Conservation (phyloP, 148 eudicot species). For the Amaranthus cruentus region DNA sequence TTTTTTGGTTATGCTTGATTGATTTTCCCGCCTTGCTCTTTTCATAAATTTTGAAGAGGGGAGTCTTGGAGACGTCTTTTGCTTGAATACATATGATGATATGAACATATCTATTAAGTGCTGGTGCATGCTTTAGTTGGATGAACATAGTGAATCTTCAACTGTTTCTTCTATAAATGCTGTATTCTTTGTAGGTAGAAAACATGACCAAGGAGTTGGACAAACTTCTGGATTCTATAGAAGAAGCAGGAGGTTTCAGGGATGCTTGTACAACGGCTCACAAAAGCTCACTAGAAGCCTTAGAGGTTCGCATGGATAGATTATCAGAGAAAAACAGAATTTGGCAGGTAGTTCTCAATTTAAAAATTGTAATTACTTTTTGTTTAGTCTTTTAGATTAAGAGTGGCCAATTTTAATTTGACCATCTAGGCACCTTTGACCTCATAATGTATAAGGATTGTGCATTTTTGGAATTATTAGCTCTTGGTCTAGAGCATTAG, state of each 20-base stretch:
- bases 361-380: neutral
- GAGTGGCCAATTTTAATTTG: too few relatives aligned
- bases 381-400: too few relatives aligned
- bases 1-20: neutral
- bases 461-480: too few relatives aligned
- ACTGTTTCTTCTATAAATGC: conserved; percentile 10
- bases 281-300: conserved; percentile 34
- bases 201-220: conserved; percentile 78
- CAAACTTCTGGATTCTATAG: conserved; percentile 54
- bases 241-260: conserved; percentile 61
- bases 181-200: conserved; percentile 51
- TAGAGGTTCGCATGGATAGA: conserved; percentile 54
- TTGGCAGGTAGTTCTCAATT: conserved; percentile 45
- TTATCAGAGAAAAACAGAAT: conserved; percentile 46
- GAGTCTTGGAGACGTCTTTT: neutral
- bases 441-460: too few relatives aligned
- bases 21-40: neutral
- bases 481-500: too few relatives aligned
- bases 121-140: neutral
- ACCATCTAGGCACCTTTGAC: too few relatives aligned
- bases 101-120: neutral
- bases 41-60: neutral
- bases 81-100: neutral
- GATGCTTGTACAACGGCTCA: conserved; percentile 55
- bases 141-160: conserved; percentile 2